Conservation (phyloP, 1,284 basidiomycete species). For the Moesziomyces sp. region DNA sequence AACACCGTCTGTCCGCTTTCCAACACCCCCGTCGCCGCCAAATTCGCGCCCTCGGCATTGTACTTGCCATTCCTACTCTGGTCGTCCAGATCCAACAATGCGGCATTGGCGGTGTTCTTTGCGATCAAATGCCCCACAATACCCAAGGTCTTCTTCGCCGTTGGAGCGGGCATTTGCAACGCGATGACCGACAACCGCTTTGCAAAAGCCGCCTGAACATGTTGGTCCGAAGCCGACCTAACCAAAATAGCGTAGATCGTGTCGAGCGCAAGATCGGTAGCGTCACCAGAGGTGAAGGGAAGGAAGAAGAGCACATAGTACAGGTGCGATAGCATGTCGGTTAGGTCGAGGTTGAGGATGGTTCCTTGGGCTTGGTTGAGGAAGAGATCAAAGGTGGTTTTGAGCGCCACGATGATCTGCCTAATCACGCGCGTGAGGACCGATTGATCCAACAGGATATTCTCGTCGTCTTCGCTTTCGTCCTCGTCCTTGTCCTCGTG, state of each 20-base stretch:
- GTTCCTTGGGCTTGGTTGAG: slow-evolving; percentile 94
- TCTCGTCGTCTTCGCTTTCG: background rate
- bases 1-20: slow-evolving; percentile 24
- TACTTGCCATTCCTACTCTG: slow-evolving; percentile 25
- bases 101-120: slow-evolving; percentile 14
- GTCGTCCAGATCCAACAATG: slow-evolving; percentile 36
- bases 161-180: slow-evolving; percentile 10
- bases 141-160: slow-evolving; percentile 6
- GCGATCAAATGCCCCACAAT: slow-evolving; percentile 26
- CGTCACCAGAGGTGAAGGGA: slow-evolving; percentile 62
- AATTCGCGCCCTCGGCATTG: slow-evolving; percentile 11
- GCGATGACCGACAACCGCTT: slow-evolving; percentile 76
- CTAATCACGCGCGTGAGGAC: slow-evolving; percentile 70
- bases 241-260: slow-evolving; percentile 76
- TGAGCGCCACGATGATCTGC: slow-evolving; percentile 83
- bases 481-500: background rate
- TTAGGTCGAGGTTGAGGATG: slow-evolving; percentile 87
- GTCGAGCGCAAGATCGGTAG: slow-evolving; percentile 32
- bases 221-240: slow-evolving; percentile 73
- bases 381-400: slow-evolving; percentile 94
- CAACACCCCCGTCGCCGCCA: slow-evolving; percentile 13
- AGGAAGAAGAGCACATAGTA: slow-evolving; percentile 73
- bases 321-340: slow-evolving; percentile 83
- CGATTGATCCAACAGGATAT: slow-evolving; percentile 33
- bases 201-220: slow-evolving; percentile 71